Percentiles rank a stretch among this genome's conserved stretches.
phyloP scores from a whole-genome alignment of 2,329 filamentous ascomycete genomes.

The Aspergillus candidus region DNA sequence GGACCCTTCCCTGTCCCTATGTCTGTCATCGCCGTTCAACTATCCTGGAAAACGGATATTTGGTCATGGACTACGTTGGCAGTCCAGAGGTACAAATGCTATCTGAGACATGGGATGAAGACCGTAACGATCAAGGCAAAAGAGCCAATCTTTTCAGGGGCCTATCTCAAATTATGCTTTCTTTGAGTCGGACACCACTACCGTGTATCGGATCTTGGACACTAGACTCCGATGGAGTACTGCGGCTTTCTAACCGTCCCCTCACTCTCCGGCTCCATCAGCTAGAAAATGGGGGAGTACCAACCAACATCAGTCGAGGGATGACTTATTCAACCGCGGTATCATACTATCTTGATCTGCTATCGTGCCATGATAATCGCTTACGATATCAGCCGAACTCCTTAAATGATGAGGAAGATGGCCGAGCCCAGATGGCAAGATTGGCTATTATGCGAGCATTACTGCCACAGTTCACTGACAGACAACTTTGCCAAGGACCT shows the following conservation, averaged over 20 bases:
- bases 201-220: conserved; percentile 31
- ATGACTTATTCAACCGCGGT: conserved; percentile 29
- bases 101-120: conserved; percentile 22
- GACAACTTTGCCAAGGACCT: conserved; percentile 28
- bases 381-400: conserved; percentile 31
- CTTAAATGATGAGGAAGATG: conserved; percentile 23
- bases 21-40: conserved; percentile 11
- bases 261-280: conserved; percentile 26
- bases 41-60: conserved; percentile 21
- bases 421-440: conserved; percentile 25
- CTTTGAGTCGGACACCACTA: conserved; percentile 15
- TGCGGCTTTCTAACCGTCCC: conserved; percentile 33
- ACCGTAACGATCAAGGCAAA: conserved; percentile 11
- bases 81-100: conserved; percentile 21
- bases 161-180: conserved; percentile 19
- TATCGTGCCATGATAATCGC: conserved; percentile 31
- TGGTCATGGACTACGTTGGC: conserved; percentile 27
- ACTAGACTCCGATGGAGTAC: conserved; percentile 21
- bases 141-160: conserved; percentile 17
- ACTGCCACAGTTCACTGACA: conserved; percentile 21
- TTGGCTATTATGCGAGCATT: conserved; percentile 25
- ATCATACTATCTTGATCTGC: conserved; percentile 26
- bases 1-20: conserved; percentile 19
- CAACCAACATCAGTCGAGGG: conserved; percentile 26
- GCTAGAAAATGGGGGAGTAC: conserved; percentile 31